phyloP scores from a whole-genome alignment of 257 asterid species.

The Ajuga chamaepitys region DNA sequence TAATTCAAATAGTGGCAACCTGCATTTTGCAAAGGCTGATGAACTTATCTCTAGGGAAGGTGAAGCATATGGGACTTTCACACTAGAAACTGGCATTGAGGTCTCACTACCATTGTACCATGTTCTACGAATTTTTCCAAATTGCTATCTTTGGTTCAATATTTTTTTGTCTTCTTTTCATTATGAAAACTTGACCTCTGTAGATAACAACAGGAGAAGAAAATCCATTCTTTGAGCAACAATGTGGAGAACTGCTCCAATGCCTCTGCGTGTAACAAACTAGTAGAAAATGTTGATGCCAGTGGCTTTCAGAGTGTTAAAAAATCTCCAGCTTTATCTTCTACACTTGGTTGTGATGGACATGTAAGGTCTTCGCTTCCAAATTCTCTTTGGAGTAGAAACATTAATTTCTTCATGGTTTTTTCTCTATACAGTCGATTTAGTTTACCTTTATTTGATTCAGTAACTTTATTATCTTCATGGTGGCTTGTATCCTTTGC shows the following conservation, averaged over 20 bases:
- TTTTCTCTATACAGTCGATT: neutral
- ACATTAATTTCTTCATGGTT: conserved; percentile 1
- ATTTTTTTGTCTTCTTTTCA: conserved; percentile 48
- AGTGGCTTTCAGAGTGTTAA: conserved; percentile 17
- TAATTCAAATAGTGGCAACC: conserved; percentile 24
- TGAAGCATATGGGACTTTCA: conserved; percentile 22
- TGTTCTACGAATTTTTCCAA: conserved; percentile 9
- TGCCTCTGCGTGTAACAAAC: conserved; percentile 21
- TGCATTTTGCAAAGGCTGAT: conserved; percentile 22
- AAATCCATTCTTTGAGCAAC: conserved; percentile 21
- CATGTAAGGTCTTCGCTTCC: conserved; percentile 33
- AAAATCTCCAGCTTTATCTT: conserved; percentile 17
- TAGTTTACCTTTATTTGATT: neutral
- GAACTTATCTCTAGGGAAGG: conserved; percentile 24
- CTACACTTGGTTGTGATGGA: conserved; percentile 37
- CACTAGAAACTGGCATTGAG: conserved; percentile 31
- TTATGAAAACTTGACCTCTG: conserved; percentile 69
- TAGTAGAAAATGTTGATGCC: conserved; percentile 29
- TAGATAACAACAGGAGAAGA: conserved; percentile 86
- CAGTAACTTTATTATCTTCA: neutral
- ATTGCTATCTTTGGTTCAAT: conserved; percentile 19
- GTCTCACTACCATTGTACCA: conserved; percentile 21
- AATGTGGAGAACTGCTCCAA: conserved; percentile 28
- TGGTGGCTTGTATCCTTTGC: neutral
- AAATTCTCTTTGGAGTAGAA: conserved; percentile 3